Evolutionary conservation across 1,139 yeast genomes (phyloP).

Genomic region (Blastobotrys proliferans): DNA sequence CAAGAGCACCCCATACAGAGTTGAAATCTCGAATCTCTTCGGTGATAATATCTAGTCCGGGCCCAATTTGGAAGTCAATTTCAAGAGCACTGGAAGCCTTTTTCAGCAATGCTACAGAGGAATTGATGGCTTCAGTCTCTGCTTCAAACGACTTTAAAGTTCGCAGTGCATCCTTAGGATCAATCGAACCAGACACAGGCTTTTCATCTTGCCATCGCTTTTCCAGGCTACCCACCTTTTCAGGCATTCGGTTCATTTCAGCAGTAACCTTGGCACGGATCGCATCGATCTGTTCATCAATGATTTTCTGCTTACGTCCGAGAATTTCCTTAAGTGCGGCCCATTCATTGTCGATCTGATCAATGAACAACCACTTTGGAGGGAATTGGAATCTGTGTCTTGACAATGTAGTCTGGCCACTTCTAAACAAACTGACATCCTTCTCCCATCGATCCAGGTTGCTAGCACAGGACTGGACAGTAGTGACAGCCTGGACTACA

Average conservation of each 20-base stretch:
- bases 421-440: conserved; percentile 30
- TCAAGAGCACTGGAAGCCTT: conserved; percentile 45
- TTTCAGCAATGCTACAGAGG: conserved; percentile 32
- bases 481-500: conserved; percentile 37
- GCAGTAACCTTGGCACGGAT: conserved; percentile 43
- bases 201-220: conserved; percentile 49
- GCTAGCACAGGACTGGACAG: conserved; percentile 32
- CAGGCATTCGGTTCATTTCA: conserved; percentile 42
- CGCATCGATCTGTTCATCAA: conserved; percentile 45
- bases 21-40: conserved; percentile 58
- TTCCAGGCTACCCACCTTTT: conserved; percentile 32
- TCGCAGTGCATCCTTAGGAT: conserved; percentile 51
- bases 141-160: conserved; percentile 44
- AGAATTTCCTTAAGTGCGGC: conserved; percentile 45
- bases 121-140: conserved; percentile 27
- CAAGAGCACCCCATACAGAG: conserved; percentile 64
- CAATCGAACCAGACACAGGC: conserved; percentile 45
- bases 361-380: conserved; percentile 55
- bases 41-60: conserved; percentile 35
- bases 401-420: conserved; percentile 46
- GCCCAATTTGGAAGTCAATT: conserved; percentile 36
- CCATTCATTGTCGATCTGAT: conserved; percentile 56
- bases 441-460: conserved; percentile 35
- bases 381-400: conserved; percentile 50
- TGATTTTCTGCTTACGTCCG: conserved; percentile 36